Base-by-base conservation (phyloP, 768 basidiomycete genomes). In the Infundibulicybe gibba region DNA sequence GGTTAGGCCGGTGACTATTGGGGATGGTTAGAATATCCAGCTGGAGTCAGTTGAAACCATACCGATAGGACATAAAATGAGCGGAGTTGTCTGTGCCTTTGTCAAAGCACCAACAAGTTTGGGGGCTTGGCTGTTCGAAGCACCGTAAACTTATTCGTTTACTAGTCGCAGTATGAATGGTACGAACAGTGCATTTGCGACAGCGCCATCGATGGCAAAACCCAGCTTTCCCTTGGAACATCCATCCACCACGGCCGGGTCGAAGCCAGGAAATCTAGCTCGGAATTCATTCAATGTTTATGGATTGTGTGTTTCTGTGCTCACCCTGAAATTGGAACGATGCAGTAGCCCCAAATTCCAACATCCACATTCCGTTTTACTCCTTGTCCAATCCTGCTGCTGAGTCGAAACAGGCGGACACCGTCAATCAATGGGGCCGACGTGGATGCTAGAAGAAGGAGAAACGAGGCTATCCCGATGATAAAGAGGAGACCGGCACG, bases 21-120 rank as follows among this genome's bases (percentile, higher is more conserved):
- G 16, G 35, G n/a, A 6, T n/a, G n/a, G 20, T 33, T 17, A 41
- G 20, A 8, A 25, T 25, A 25, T 41, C 11, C 19, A 16, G 43
- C 40, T 16, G 12, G 25, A 8, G 25, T 25, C 8, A 25, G 8
- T 8, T 25, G 25, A 25, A 41, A 9, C 20, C 44, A 10, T 41
- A 53, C 56, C 56, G 13, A 57, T 45, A n/a, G 56, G 56, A 30
- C 44, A 54, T 5, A 57, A 32, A 12, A 57, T 40, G 15, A 57
- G 51, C 6, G 47, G 19, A 14, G 41, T 41, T 3, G 56, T 57
- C 32, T 53, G 43, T 5, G 43, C 38, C 21, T 48, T 49, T 30
- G 33, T 19, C 32, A 53, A 34, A 5, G 49, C 42, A 30, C 44
- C 38, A 21, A 34, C 44, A 32, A 37, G 39, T 21, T 19, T 43